Evolutionary conservation across 192 early-diverging fungal species (phyloP).

Genomic region (Dispira parvispora): DNA sequence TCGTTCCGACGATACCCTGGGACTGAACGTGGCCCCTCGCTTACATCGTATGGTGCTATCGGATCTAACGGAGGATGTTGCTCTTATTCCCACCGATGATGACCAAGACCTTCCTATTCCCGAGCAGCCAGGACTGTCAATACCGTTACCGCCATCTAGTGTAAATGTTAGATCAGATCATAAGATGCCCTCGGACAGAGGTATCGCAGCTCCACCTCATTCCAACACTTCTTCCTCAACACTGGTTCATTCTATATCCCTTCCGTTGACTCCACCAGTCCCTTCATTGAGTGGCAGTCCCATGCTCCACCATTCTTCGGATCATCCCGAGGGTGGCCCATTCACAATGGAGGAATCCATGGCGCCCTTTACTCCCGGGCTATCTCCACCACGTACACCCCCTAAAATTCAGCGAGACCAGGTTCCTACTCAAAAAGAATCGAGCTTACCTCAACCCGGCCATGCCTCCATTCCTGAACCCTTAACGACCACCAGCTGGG

Average conservation of each 20-base stretch:
- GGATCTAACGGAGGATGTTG: no score
- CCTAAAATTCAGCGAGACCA: not conserved
- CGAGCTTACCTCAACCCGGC: not conserved
- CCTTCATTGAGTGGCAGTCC: conserved; percentile 2
- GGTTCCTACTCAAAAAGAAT: not conserved
- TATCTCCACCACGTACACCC: conserved; percentile 9
- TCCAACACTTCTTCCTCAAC: no score
- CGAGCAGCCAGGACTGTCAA: no score
- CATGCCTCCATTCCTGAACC: not conserved
- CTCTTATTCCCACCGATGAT: no score
- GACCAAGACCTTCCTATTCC: no score
- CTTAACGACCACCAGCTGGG: not conserved
- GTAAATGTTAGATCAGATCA: no score
- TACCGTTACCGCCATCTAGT: no score
- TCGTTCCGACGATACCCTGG: no score
- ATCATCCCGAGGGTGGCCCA: not conserved
- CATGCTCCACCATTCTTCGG: not conserved
- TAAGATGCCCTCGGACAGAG: no score
- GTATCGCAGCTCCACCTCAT: no score
- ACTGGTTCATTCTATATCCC: not conserved
- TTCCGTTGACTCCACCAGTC: conserved; percentile 1
- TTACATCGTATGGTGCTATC: no score
- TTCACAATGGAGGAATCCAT: conserved; percentile 8
- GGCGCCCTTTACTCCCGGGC: not conserved
- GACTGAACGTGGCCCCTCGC: no score